Base-by-base conservation (phyloP, 2,329 filamentous ascomycete species). In the Alternaria postmessia region DNA sequence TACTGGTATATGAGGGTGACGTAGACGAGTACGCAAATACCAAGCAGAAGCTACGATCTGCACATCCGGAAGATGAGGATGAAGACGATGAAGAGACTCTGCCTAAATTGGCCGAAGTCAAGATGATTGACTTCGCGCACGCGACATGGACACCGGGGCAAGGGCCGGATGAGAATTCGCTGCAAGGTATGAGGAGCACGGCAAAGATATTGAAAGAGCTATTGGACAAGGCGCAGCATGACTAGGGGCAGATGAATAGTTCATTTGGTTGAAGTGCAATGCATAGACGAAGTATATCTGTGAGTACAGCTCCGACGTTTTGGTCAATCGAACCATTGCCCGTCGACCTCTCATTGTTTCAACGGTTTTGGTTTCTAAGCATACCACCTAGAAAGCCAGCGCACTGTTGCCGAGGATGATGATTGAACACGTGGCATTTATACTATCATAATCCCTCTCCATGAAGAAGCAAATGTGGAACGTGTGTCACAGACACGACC, bases 51-150 rank as follows among this genome's bases (percentile, higher is more conserved):
- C 54, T 77, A 32, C 53, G 65, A 42, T 67, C 66, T 24, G 59
- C 58, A 36, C 57, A 57, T 14, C 60, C 69, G 70, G 62, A 75
- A 28, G 77, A 80, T 49, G 78, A 78, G 20, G 78, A 80, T 32
- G 80, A 81, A n/a, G 81, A 82, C 9, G 79, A 85, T 2, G 82
- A 81, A 61, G 73, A 75, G 32, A 69, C 67, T 41, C 53, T 75
- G 14, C 90, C 90, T 0, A 89, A 89, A 69, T 87, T 96, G 43
- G 92, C 90, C 71, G 86, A 88, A 12, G 84, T 97, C 51, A 95
- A 94, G 75, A 84, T 99, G 64, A 99, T 99, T 69, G 95, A 99
- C 78, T 99, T 99, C 84, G 95, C 95, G 1, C 95, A 99, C 79
- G 95, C 95, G 11, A 81, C 84, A 51, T 98, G 91, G 89, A 90